Conservation (phyloP, 2,329 filamentous ascomycete genomes). For the Cytospora paraplurivora region DNA sequence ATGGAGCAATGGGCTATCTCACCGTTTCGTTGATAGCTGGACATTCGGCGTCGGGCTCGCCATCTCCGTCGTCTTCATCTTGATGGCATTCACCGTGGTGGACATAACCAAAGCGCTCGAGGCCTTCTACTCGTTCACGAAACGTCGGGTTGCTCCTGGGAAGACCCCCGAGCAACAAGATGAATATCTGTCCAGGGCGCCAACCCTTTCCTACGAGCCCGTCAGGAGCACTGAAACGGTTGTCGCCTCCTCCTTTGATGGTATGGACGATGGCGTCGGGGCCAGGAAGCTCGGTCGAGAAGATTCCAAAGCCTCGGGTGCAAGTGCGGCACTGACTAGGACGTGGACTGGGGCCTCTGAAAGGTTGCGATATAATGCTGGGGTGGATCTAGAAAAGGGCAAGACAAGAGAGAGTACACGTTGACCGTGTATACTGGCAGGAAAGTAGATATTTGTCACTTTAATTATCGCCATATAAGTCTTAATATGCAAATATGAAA, state of each 20-base stretch:
- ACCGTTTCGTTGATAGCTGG: slow-evolving; percentile 35
- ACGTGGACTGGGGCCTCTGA: slow-evolving; percentile 7
- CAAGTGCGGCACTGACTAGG: slow-evolving; percentile 25
- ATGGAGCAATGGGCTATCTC: slow-evolving; percentile 44
- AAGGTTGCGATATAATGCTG: not conserved
- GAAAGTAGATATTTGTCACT: not conserved
- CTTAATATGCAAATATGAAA: too few species aligned
- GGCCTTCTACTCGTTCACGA: slow-evolving; percentile 24
- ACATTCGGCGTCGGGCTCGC: slow-evolving; percentile 43
- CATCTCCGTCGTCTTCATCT: slow-evolving; percentile 42
- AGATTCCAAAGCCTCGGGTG: slow-evolving; percentile 24
- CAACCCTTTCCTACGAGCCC: slow-evolving; percentile 7
- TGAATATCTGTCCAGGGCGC: not conserved
- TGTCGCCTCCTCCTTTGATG: slow-evolving; percentile 17
- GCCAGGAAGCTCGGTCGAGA: slow-evolving; percentile 23
- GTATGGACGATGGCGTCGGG: slow-evolving; percentile 15
- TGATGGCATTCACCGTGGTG: slow-evolving; percentile 42
- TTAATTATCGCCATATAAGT: not conserved
- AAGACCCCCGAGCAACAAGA: not conserved
- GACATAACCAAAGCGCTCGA: slow-evolving; percentile 37
- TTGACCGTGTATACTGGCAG: not conserved
- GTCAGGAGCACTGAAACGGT: slow-evolving; percentile 23
- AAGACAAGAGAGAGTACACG: not conserved
- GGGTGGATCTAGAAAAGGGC: not conserved
- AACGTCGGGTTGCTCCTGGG: slow-evolving; percentile 3